Evolutionary conservation across 2,329 filamentous ascomycete genomes (phyloP).

Genomic region (Neonectria magnoliae): DNA sequence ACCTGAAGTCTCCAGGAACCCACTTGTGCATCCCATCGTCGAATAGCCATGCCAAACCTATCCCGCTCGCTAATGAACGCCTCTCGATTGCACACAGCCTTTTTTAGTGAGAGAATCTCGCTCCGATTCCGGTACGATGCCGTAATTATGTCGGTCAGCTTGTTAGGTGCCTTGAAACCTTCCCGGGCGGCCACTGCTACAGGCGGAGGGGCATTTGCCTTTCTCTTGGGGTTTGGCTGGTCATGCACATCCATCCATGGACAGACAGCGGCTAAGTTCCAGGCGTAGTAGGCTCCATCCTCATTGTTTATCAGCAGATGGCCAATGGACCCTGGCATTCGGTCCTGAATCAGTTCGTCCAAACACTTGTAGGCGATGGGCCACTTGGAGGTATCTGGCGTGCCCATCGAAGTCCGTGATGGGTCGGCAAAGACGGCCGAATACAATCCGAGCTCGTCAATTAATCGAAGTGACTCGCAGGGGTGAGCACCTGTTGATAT

Average conservation of each 20-base stretch:
- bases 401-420: conserved; percentile 58
- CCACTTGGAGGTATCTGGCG: conserved; percentile 71
- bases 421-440: conserved; percentile 79
- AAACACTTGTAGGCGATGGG: conserved; percentile 71
- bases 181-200: conserved; percentile 70
- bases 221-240: conserved; percentile 56
- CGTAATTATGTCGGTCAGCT: conserved; percentile 73
- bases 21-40: conserved; percentile 71
- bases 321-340: conserved; percentile 59
- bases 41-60: conserved; percentile 77
- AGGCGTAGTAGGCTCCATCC: conserved; percentile 76
- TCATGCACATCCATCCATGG: conserved; percentile 72
- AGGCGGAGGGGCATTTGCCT: conserved; percentile 61
- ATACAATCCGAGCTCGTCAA: conserved; percentile 75
- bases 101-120: conserved; percentile 72
- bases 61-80: conserved; percentile 65
- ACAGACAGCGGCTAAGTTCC: conserved; percentile 78
- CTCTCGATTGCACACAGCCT: conserved; percentile 58
- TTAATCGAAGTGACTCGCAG: conserved; percentile 68
- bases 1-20: conserved; percentile 78
- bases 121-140: conserved; percentile 70
- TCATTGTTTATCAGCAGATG: conserved; percentile 67
- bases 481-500: conserved; percentile 64
- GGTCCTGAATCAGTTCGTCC: conserved; percentile 57
- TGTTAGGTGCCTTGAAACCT: conserved; percentile 83